Evolutionary conservation across 495 filamentous ascomycete genomes (phyloP).

Genomic region (Penicillium ochrochloron): DNA sequence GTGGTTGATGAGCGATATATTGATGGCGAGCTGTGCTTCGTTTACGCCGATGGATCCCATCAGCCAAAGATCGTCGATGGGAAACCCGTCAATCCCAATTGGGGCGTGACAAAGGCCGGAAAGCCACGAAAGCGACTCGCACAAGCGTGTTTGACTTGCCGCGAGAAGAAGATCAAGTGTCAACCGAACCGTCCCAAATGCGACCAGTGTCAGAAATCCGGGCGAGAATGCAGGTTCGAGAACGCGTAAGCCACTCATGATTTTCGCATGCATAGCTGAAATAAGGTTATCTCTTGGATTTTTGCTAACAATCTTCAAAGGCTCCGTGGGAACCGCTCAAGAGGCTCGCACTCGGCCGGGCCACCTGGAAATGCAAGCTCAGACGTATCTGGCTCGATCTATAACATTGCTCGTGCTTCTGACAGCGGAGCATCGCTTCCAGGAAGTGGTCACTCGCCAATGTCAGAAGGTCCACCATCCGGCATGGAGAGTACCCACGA

Average conservation of each 20-base stretch:
- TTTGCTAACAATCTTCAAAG: conserved; percentile 30
- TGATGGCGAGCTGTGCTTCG: conserved; percentile 79
- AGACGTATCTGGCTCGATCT: conserved; percentile 41
- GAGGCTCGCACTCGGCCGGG: conserved; percentile 30
- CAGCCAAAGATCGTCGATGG: conserved; percentile 86
- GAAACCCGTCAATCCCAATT: conserved; percentile 84
- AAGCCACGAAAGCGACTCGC: conserved; percentile 88
- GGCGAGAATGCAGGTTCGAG: conserved; percentile 81
- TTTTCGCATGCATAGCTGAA: background rate
- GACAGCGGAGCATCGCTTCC: conserved; percentile 43
- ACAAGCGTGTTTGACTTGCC: conserved; percentile 86
- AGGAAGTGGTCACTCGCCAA: conserved; percentile 42
- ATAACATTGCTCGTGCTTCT: conserved; percentile 41
- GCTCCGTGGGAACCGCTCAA: conserved; percentile 46
- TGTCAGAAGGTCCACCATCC: conserved; percentile 41
- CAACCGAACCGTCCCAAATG: conserved; percentile 86
- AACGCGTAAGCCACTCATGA: conserved; percentile 70
- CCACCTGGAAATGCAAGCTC: conserved; percentile 29
- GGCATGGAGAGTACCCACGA: conserved; percentile 35
- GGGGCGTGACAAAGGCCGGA: conserved; percentile 91
- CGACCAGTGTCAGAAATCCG: conserved; percentile 88
- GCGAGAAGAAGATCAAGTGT: conserved; percentile 97
- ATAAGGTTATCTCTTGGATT: background rate
- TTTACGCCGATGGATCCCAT: conserved; percentile 85
- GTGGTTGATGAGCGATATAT: conserved; percentile 58